phyloP scores from a whole-genome alignment of 805 yeast genomes.

The Myxozyma vanderwaltii region DNA sequence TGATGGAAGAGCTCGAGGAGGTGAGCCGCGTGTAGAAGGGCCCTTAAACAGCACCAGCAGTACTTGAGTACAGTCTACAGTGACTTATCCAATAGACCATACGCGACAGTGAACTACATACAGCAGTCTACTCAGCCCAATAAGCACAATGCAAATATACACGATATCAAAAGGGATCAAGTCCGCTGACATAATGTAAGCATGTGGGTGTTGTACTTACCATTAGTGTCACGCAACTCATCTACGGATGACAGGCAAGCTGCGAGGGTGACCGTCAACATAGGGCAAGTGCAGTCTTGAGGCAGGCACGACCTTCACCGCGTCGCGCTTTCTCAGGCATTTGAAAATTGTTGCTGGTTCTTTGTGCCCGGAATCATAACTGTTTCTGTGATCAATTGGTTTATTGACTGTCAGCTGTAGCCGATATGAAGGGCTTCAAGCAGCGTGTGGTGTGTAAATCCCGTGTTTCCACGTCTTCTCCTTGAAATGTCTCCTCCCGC shows the following conservation, averaged over 20 bases:
- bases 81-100: too few relatives aligned
- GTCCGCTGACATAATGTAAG: neutral
- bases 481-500: neutral
- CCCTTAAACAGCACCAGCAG: too few relatives aligned
- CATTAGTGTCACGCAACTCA: neutral
- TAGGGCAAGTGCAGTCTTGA: too few relatives aligned
- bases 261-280: conserved; percentile 1
- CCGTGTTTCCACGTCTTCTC: neutral
- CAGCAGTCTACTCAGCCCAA: too few relatives aligned
- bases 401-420: neutral
- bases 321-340: neutral
- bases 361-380: too few relatives aligned
- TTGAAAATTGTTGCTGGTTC: too few relatives aligned
- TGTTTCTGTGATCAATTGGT: neutral
- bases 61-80: too few relatives aligned
- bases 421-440: conserved; percentile 39
- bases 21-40: neutral
- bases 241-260: neutral
- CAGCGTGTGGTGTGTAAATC: conserved; percentile 37
- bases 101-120: too few relatives aligned
- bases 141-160: too few relatives aligned
- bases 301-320: too few relatives aligned
- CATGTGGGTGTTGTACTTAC: neutral
- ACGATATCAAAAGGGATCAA: neutral
- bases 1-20: neutral